These are phyloP conservation scores for Globisporangium cylindrosporum DNA, from an alignment of 352 stramenopile genomes.

Conservation along the genomic window DNA sequence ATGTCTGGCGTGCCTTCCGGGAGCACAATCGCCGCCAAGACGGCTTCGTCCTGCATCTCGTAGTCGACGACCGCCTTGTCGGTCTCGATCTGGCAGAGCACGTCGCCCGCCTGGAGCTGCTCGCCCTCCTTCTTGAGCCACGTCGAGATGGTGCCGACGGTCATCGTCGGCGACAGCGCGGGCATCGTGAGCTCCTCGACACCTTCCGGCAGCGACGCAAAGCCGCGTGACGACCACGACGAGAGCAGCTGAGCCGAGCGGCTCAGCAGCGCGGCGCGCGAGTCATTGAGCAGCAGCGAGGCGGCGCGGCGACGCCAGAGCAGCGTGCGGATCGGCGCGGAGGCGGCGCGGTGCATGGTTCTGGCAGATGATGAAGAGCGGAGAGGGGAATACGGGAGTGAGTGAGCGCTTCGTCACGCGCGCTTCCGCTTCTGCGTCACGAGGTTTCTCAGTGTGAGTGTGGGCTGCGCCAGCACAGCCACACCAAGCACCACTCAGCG, in stretches of 20 bases:
- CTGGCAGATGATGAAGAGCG: background rate
- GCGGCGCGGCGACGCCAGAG: conserved; percentile 15
- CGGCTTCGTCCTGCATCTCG: conserved; percentile 96
- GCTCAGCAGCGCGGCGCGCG: conserved; percentile 13
- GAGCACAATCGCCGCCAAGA: conserved; percentile 94
- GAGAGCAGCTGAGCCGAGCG: conserved; percentile 18
- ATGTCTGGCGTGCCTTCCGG: conserved; percentile 87
- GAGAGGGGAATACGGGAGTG: background rate
- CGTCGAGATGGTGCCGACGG: conserved; percentile 89
- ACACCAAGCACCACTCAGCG: conserved; percentile 20
- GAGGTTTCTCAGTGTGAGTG: conserved; percentile 13
- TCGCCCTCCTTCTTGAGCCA: conserved; percentile 94
- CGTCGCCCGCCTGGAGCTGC: conserved; percentile 87
- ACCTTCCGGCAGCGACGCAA: conserved; percentile 68
- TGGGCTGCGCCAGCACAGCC: background rate
- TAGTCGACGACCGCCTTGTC: conserved; percentile 99
- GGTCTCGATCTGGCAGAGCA: conserved; percentile 97
- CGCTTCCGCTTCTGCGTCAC: conserved; percentile 11
- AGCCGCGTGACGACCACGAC: conserved; percentile 20
- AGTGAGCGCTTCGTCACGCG: conserved; percentile 11
- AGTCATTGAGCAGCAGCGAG: conserved; percentile 13
- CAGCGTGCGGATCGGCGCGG: conserved; percentile 15
- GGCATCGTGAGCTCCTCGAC: conserved; percentile 89
- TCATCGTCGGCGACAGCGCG: conserved; percentile 97
- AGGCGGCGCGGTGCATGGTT: conserved; percentile 14